These are phyloP conservation scores for Pseudogymnoascus sp. DNA, from an alignment of 2,329 filamentous ascomycete genomes.

Conservation along the genomic window DNA sequence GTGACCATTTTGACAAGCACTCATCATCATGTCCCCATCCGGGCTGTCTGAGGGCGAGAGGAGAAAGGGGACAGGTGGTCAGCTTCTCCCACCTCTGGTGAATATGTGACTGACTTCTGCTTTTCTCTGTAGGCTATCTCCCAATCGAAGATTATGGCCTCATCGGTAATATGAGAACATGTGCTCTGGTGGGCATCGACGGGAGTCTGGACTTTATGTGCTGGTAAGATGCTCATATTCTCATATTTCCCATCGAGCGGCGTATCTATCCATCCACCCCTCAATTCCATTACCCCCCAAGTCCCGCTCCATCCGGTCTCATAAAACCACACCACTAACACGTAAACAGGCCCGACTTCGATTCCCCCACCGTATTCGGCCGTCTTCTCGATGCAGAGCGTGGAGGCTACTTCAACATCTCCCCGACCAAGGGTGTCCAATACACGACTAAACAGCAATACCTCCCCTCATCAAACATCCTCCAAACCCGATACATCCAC, in stretches of 20 bases:
- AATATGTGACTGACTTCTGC: neutral
- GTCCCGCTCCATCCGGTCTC: neutral
- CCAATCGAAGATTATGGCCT: constrained; percentile 69
- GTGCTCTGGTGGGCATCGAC: constrained; percentile 65
- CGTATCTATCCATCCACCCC: neutral
- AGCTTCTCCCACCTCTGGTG: neutral
- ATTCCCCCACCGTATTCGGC: constrained; percentile 69
- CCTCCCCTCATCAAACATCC: constrained; percentile 64
- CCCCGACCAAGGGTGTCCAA: constrained; percentile 41
- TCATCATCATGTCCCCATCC: neutral
- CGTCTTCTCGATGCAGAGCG: constrained; percentile 66
- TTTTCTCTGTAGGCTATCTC: constrained; percentile 22
- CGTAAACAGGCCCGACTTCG: constrained; percentile 59
- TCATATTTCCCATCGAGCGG: neutral
- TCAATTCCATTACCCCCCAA: neutral
- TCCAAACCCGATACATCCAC: constrained; percentile 70
- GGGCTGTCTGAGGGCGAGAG: neutral
- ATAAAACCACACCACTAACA: neutral
- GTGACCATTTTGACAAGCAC: neutral
- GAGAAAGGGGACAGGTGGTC: neutral
- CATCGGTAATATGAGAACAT: constrained; percentile 74
- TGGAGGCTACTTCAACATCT: constrained; percentile 64
- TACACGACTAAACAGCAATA: constrained; percentile 73
- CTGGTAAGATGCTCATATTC: constrained; percentile 42
- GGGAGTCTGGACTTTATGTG: constrained; percentile 73